Evolutionary conservation across 78 protist species (phyloP).

Genomic region (Tieghemostelium lacteum): DNA sequence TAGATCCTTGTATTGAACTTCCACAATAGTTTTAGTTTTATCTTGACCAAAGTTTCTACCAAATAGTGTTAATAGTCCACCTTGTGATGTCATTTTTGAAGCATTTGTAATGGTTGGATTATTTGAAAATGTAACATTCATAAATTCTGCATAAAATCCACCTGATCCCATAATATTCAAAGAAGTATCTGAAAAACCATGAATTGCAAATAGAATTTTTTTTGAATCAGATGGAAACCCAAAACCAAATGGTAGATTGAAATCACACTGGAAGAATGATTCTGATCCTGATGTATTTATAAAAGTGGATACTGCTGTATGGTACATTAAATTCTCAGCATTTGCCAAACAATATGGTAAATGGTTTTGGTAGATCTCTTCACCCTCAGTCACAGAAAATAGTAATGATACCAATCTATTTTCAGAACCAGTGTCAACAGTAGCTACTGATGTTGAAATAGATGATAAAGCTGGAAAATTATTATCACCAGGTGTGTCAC

Average conservation of each 20-base stretch:
- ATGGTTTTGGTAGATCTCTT: too few relatives aligned
- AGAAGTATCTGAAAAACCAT: conserved; percentile 31
- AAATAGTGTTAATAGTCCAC: neutral
- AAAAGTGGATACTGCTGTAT: neutral
- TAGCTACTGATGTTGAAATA: neutral
- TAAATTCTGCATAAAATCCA: neutral
- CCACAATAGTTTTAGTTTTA: neutral
- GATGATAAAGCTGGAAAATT: conserved; percentile 5
- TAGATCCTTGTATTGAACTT: too few relatives aligned
- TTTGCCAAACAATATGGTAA: too few relatives aligned
- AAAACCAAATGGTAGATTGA: conserved; percentile 50
- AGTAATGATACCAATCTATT: conserved; percentile 9
- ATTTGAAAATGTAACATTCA: neutral
- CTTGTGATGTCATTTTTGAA: neutral
- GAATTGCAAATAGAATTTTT: neutral
- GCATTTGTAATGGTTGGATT: neutral
- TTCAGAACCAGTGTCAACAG: neutral
- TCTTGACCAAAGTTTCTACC: conserved; percentile 15
- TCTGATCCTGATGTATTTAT: neutral
- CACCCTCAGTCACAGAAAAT: too few relatives aligned
- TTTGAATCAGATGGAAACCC: conserved; percentile 1
- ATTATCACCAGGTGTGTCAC: too few relatives aligned
- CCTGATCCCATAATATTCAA: conserved; percentile 42
- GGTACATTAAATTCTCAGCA: too few relatives aligned
- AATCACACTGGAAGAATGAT: neutral